Conservation (phyloP, 2,329 filamentous ascomycete genomes). For the Beauveria pseudobassiana region DNA sequence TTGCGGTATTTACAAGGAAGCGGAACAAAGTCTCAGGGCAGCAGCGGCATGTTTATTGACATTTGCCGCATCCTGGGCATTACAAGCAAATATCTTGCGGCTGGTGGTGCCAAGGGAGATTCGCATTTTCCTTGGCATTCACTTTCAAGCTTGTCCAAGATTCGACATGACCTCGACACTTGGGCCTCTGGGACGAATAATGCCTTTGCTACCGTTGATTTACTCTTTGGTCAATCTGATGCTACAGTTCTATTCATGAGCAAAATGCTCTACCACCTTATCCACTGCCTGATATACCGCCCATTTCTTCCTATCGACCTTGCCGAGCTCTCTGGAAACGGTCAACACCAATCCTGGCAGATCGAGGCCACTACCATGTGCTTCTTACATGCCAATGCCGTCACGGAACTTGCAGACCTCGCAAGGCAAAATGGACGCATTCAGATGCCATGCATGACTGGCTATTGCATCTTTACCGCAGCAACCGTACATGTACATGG, state of each 20-base stretch:
- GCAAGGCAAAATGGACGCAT: slow-evolving; percentile 66
- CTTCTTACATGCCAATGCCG: slow-evolving; percentile 79
- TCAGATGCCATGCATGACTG: slow-evolving; percentile 81
- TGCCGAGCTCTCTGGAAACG: slow-evolving; percentile 68
- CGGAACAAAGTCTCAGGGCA: slow-evolving; percentile 65
- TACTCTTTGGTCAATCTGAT: slow-evolving; percentile 69
- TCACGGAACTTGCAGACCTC: slow-evolving; percentile 73
- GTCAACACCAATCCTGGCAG: slow-evolving; percentile 87
- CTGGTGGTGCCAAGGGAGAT: slow-evolving; percentile 80
- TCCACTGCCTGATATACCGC: slow-evolving; percentile 80
- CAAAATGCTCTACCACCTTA: slow-evolving; percentile 80
- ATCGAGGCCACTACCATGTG: slow-evolving; percentile 86
- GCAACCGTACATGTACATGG: slow-evolving; percentile 86
- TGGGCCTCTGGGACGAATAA: slow-evolving; percentile 80
- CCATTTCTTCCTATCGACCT: slow-evolving; percentile 82
- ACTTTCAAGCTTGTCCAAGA: slow-evolving; percentile 76
- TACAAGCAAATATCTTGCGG: slow-evolving; percentile 76
- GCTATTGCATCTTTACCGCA: slow-evolving; percentile 79
- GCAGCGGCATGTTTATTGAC: slow-evolving; percentile 74
- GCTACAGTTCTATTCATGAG: slow-evolving; percentile 72
- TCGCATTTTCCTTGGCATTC: slow-evolving; percentile 90
- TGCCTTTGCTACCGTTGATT: slow-evolving; percentile 67
- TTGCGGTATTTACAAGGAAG: slow-evolving; percentile 63
- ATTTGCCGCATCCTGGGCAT: slow-evolving; percentile 75
- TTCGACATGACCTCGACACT: slow-evolving; percentile 74